Conservation (phyloP, 2,329 filamentous ascomycete species). For the Trichoderma koningiopsis region DNA sequence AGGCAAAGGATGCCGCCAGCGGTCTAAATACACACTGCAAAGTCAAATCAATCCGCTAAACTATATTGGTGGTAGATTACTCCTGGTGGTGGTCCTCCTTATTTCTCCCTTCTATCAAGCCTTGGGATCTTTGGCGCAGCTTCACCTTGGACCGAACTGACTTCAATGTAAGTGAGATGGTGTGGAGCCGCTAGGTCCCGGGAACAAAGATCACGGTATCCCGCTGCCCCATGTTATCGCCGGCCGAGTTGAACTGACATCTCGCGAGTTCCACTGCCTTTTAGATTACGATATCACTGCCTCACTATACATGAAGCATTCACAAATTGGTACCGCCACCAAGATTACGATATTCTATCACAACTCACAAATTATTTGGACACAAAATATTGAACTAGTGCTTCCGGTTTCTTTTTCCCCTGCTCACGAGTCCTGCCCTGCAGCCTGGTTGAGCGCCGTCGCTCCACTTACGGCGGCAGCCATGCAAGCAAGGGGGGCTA, state of each 20-base stretch:
- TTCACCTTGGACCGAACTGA: background rate
- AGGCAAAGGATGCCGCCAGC: background rate
- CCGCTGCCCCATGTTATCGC: background rate
- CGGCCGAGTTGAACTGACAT: background rate
- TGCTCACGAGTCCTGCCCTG: constrained; percentile 6
- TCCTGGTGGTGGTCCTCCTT: background rate
- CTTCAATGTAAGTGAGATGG: background rate
- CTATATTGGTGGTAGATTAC: background rate
- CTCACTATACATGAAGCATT: background rate
- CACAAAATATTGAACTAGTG: background rate
- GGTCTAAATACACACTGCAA: background rate
- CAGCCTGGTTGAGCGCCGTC: background rate
- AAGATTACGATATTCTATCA: background rate
- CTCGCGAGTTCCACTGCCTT: background rate
- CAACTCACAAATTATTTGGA: background rate
- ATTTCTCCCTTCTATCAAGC: background rate
- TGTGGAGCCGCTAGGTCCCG: background rate
- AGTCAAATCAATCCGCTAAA: background rate
- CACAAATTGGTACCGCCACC: too few relatives aligned
- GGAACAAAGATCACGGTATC: background rate
- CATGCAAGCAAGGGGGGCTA: constrained; percentile 9
- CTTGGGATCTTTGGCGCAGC: background rate
- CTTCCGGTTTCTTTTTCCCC: background rate
- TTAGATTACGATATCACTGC: background rate
- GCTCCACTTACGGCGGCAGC: constrained; percentile 3